Conservation (phyloP, 352 stramenopile genomes). For the Globisporangium acanthophoron region DNA sequence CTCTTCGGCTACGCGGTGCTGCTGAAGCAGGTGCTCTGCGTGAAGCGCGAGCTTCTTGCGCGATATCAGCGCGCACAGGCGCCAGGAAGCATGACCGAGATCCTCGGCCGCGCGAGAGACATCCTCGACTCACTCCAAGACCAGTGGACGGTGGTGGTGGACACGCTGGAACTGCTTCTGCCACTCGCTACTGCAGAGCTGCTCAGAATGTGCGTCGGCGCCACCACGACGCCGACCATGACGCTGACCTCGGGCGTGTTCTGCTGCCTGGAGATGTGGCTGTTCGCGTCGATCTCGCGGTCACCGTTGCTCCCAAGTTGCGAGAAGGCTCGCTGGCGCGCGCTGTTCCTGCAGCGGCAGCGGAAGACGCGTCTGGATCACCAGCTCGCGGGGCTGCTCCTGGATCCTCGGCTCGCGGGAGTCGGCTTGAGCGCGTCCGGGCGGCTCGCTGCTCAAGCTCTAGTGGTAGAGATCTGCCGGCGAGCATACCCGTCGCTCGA, state of each 20-base stretch:
- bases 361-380: conserved; percentile 4
- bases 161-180: conserved; percentile 3
- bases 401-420: conserved; percentile 14
- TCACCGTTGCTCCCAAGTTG: not conserved
- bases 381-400: conserved; percentile 11
- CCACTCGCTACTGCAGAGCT: conserved; percentile 7
- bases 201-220: not conserved
- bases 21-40: conserved; percentile 6
- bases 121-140: conserved; percentile 3
- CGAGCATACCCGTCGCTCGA: not conserved
- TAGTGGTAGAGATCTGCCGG: conserved; percentile 1
- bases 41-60: conserved; percentile 2
- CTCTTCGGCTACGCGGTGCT: conserved; percentile 7
- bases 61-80: not conserved
- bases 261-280: conserved; percentile 14
- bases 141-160: not conserved
- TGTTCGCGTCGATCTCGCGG: conserved; percentile 1
- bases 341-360: conserved; percentile 1
- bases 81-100: not conserved
- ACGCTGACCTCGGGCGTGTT: conserved; percentile 7
- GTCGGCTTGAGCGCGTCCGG: conserved; percentile 8
- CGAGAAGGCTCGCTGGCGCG: conserved; percentile 1
- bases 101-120: not conserved
- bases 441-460: not conserved
- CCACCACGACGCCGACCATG: not conserved